A percentile compares a stretch with the other conserved stretches of the same genome.
These are phyloP conservation scores for Alternaria consortialis DNA, from an alignment of 2,329 filamentous ascomycete species.

Conservation along the genomic window DNA sequence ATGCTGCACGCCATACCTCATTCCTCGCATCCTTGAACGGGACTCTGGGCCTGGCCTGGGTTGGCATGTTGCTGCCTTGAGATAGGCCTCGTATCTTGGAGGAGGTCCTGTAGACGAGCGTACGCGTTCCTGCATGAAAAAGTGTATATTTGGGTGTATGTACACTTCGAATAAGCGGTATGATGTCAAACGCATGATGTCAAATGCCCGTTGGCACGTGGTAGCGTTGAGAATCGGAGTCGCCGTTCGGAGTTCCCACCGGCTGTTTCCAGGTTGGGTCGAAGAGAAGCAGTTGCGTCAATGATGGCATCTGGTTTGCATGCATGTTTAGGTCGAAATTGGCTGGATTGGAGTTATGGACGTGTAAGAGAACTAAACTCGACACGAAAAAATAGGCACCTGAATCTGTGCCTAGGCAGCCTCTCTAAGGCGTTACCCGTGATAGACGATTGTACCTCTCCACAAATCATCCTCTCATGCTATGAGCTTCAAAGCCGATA, in stretches of 20 bases:
- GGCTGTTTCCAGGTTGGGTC: background rate
- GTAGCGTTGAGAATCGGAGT: background rate
- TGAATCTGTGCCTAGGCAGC: background rate
- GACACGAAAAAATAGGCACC: background rate
- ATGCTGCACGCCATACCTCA: background rate
- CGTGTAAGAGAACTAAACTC: background rate
- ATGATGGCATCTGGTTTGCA: background rate
- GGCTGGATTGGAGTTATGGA: background rate
- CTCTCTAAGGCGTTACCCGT: background rate
- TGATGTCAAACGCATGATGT: background rate
- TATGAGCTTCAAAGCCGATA: background rate
- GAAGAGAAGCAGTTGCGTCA: background rate
- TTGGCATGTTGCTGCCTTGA: conserved; percentile 2
- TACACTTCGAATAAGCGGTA: background rate
- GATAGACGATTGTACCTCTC: background rate
- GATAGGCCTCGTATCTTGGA: background rate
- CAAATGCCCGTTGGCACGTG: background rate
- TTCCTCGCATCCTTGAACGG: conserved; percentile 1
- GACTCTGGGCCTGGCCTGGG: background rate
- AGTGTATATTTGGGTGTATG: background rate
- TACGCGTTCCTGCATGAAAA: conserved; percentile 13
- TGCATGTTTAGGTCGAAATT: background rate
- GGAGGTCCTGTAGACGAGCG: background rate
- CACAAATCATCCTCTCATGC: background rate
- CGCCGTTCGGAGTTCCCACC: background rate